Percentiles rank a stretch among this genome's conserved stretches.
phyloP scores from a whole-genome alignment of 2,329 filamentous ascomycete genomes.

The Ophiostoma montium region DNA sequence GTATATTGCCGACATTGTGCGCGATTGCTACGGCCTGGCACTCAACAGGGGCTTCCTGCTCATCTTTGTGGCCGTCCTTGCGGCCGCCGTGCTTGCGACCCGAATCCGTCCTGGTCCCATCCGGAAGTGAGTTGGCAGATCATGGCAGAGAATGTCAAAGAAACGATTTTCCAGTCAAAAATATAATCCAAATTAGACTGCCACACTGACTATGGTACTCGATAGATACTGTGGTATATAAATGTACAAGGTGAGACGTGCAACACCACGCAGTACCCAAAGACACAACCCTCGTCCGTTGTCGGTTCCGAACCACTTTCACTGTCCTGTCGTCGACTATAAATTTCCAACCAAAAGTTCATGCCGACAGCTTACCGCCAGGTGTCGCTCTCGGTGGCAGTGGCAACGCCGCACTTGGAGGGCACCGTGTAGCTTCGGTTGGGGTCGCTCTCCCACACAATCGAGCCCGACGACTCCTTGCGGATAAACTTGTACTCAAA shows the following conservation, averaged over 20 bases:
- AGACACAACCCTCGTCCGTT: neutral
- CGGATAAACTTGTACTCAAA: constrained; percentile 59
- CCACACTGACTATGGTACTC: too few species aligned
- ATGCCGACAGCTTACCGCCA: constrained; percentile 4
- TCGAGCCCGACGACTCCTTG: constrained; percentile 35
- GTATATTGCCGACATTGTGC: neutral
- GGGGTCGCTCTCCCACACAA: constrained; percentile 52
- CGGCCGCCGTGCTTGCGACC: neutral
- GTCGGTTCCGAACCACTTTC: neutral
- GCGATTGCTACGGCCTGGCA: neutral
- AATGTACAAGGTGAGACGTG: too few species aligned
- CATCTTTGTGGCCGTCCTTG: neutral
- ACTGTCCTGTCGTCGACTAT: neutral
- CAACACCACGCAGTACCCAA: neutral
- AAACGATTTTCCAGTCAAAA: too few species aligned
- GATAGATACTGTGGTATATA: too few species aligned
- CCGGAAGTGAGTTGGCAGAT: too few species aligned
- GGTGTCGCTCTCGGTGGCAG: constrained; percentile 2
- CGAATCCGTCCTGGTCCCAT: neutral
- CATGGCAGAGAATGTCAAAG: too few species aligned
- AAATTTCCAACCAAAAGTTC: neutral
- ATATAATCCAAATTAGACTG: too few species aligned
- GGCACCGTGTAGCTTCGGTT: constrained; percentile 28
- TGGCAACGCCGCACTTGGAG: constrained; percentile 1
- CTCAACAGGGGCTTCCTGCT: neutral